Evolutionary conservation across 2,329 filamentous ascomycete genomes (phyloP), one percentile per base, ranked within the genome.

Genomic region (Curvularia verruculosa): DNA sequence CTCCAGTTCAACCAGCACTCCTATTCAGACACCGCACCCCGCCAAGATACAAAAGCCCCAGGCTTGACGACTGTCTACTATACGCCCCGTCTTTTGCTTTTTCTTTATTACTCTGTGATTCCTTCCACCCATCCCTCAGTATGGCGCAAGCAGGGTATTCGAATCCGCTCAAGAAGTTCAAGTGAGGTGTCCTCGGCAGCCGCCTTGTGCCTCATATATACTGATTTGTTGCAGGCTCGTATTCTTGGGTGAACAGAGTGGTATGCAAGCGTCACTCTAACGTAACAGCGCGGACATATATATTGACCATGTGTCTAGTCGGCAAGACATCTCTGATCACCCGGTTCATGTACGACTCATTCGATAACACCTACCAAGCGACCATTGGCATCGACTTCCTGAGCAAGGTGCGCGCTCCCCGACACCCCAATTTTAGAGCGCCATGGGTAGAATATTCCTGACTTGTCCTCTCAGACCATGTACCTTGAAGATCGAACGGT

Each of bases 121-220:
- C 56, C 44, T 40, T 36, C 23, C 12, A 39, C 54, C 23, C 49
- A 31, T 29, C 44, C 24, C 50, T 44, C 23, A 52, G 36, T 79
- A 86, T 96, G 93, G 91, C 93, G 79, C 87, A 92, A 81, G 82
- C 87, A 70, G 81, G 80, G 58, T 99, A 98, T 85, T 97, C 96
- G 79, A 98, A 98, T 84, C 95, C 95, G 73, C 84, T 99, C 82
- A 99, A 99, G 90, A 99, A 99, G 81, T 99, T 98, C 89, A 99
- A 99, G 93, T 97, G 58, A 68, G 73, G 49, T 56, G 61, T 53
- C 47, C 55, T 58, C 52, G 50, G 56, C 56, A 23, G 47, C 52
- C 39, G 40, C 45, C 49, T 29, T 54, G 49, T 40, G 52, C 52
- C 52, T 54, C 61, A 45, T 63, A 45, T 63, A 64, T 56, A 58